phyloP scores from a whole-genome alignment of 176 grass and related monocot genomes.

The Bonia amplexicaulis region DNA sequence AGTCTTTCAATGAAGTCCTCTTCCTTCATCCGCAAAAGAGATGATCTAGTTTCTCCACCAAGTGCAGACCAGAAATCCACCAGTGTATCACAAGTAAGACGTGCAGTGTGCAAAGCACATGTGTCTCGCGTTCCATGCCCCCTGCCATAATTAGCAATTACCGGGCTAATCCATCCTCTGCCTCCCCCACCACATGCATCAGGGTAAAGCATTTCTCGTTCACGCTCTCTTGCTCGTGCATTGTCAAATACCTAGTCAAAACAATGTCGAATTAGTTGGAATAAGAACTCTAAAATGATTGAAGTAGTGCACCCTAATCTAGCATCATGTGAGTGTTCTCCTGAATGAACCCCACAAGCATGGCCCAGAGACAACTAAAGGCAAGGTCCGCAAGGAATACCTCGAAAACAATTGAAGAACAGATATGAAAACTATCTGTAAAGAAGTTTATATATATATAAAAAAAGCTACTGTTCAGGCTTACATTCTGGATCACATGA shows the following conservation, averaged over 20 bases:
- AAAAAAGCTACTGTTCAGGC: neutral
- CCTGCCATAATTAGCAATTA: slow-evolving; percentile 61
- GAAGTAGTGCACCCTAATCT: neutral
- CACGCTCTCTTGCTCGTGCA: slow-evolving; percentile 73
- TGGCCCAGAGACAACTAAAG: neutral
- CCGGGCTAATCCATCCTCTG: slow-evolving; percentile 87
- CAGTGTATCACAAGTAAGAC: slow-evolving; percentile 78
- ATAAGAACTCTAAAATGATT: neutral
- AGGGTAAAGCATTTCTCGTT: slow-evolving; percentile 84
- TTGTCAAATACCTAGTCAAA: slow-evolving; percentile 79
- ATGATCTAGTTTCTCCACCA: slow-evolving; percentile 65
- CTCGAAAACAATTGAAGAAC: neutral
- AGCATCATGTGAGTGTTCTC: neutral
- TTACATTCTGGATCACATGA: slow-evolving; percentile 73
- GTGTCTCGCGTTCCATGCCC: slow-evolving; percentile 73
- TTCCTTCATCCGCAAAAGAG: slow-evolving; percentile 81
- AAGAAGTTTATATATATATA: neutral
- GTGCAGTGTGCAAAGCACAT: slow-evolving; percentile 82
- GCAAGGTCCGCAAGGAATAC: neutral
- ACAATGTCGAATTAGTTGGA: neutral
- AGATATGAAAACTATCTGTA: neutral
- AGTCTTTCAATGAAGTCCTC: slow-evolving; percentile 86
- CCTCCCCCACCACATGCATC: slow-evolving; percentile 79
- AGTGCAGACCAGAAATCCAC: slow-evolving; percentile 81
- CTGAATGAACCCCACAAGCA: neutral